A percentile compares a stretch with the other conserved stretches of the same genome.
Evolutionary conservation across 306 rosid species (phyloP).

Genomic region (Medicago truncatula): DNA sequence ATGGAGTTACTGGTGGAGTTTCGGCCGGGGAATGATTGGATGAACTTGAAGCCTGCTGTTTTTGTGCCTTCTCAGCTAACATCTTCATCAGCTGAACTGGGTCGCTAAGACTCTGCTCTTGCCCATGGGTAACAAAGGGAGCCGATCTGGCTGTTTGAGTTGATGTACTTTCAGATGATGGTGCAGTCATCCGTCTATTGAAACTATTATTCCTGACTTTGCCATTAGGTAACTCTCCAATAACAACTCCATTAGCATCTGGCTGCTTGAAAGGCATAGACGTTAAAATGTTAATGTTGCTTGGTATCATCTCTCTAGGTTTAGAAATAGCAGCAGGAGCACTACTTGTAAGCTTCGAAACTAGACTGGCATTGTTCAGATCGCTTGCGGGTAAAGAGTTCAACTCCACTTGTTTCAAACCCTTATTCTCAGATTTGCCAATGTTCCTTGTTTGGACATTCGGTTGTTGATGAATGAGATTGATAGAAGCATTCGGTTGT

Average conservation of each 20-base stretch:
- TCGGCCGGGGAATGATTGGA: conserved; percentile 65
- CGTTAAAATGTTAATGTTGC: conserved; percentile 54
- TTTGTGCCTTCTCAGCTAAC: conserved; percentile 71
- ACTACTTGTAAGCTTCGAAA: conserved; percentile 61
- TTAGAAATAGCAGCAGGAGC: conserved; percentile 58
- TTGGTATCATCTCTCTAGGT: conserved; percentile 63
- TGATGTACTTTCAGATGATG: conserved; percentile 64
- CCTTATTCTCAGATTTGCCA: conserved; percentile 61
- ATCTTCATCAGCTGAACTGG: conserved; percentile 85
- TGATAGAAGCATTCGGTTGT: conserved; percentile 52
- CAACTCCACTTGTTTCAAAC: conserved; percentile 74
- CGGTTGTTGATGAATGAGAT: conserved; percentile 52
- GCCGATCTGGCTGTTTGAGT: conserved; percentile 60
- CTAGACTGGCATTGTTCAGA: conserved; percentile 60
- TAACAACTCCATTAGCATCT: conserved; percentile 60
- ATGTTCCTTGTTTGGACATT: conserved; percentile 56
- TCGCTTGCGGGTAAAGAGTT: conserved; percentile 66
- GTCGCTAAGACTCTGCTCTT: conserved; percentile 70
- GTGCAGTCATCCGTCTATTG: conserved; percentile 56
- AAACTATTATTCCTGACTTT: conserved; percentile 48
- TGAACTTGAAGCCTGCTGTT: conserved; percentile 71
- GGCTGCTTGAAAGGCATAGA: conserved; percentile 67
- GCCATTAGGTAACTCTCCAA: conserved; percentile 76
- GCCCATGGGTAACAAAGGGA: conserved; percentile 63
- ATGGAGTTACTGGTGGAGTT: conserved; percentile 56